Evolutionary conservation across 148 eudicot species (phyloP), one percentile per base, ranked within the genome.

Genomic region (Persicaria tinctoria): DNA sequence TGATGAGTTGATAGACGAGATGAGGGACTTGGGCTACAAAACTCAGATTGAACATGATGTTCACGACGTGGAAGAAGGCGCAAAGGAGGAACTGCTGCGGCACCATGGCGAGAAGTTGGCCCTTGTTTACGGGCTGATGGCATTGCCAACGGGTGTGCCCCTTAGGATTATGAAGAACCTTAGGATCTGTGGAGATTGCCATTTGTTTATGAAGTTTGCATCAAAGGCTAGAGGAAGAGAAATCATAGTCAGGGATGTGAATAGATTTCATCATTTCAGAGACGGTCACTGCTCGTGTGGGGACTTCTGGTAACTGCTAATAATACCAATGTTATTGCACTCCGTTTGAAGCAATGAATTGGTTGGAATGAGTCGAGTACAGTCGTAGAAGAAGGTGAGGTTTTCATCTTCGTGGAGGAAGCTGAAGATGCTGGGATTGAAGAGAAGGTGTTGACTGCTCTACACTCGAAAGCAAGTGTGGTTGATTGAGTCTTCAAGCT

Each of bases 51-150:
- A 80, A 76, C 85, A 86, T 50, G 96, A 90, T 50, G 68, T 83
- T 80, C 97, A 92, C 76, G 87, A 88, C 66, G 96, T 90, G 78
- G 97, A 87, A 46, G 90, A 88, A 49, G 74, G 78, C 59, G 68
- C 54, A 62, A 92, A 90, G 75, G 79, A 77, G 55, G 82, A 78
- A 32, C 66, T 90, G 45, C 53, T 90, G 70, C 82, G 88, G 80
- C 89, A 90, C 81, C 96, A 90, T 53, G 90, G 97, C 75, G 96
- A 92, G 84, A 92, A 87, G 81, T 83, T 90, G 20, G 89, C 96
- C 2, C 82, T 92, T 73, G 73, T 82, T 38, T 85, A 79, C 48
- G 97, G 93, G 41, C 49, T 92, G 73, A 87, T 90, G 83, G 76
- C 78, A 72, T 75, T 88, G 78, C 91, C 95, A 68, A 51, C 78